A percentile compares a stretch with the other conserved stretches of the same genome.
These are phyloP conservation scores for Amphichorda felina DNA, from an alignment of 2,329 filamentous ascomycete genomes.

Conservation along the genomic window DNA sequence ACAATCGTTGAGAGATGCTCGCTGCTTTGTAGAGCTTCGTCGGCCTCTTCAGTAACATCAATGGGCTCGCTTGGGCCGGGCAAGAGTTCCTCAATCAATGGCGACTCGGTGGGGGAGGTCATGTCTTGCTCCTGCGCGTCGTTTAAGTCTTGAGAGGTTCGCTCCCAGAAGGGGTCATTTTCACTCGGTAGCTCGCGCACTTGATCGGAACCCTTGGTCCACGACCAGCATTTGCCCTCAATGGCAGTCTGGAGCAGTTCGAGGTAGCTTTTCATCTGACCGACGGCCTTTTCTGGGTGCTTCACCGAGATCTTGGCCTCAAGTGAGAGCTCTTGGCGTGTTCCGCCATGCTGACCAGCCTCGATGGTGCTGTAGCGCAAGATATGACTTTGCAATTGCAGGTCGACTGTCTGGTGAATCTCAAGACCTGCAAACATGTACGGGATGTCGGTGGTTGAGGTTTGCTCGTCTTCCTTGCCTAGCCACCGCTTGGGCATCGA, in stretches of 20 bases:
- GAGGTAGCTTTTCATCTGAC: background rate
- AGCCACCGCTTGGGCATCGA: conserved; percentile 14
- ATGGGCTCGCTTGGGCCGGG: too few species aligned
- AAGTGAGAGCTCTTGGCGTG: conserved; percentile 37
- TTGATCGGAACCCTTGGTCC: conserved; percentile 11
- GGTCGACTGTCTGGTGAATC: conserved; percentile 32
- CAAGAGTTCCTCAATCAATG: too few species aligned
- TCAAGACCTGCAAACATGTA: conserved; percentile 39
- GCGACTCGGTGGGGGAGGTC: too few species aligned
- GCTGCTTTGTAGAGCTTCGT: too few species aligned
- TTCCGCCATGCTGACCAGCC: conserved; percentile 36
- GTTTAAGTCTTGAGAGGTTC: background rate
- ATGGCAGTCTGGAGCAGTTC: background rate
- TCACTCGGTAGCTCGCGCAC: conserved; percentile 5
- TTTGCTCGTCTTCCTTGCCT: conserved; percentile 5
- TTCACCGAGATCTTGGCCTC: conserved; percentile 2
- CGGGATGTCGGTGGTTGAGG: conserved; percentile 1
- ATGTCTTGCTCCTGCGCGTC: background rate
- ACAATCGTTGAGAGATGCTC: too few species aligned
- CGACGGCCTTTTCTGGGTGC: background rate
- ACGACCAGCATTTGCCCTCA: conserved; percentile 3
- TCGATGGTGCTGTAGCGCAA: conserved; percentile 41
- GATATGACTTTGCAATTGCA: conserved; percentile 28
- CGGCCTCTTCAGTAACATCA: background rate
- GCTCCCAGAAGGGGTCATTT: background rate